phyloP scores from a whole-genome alignment of 192 early-diverging fungal species.

The Coemansia sp. region DNA sequence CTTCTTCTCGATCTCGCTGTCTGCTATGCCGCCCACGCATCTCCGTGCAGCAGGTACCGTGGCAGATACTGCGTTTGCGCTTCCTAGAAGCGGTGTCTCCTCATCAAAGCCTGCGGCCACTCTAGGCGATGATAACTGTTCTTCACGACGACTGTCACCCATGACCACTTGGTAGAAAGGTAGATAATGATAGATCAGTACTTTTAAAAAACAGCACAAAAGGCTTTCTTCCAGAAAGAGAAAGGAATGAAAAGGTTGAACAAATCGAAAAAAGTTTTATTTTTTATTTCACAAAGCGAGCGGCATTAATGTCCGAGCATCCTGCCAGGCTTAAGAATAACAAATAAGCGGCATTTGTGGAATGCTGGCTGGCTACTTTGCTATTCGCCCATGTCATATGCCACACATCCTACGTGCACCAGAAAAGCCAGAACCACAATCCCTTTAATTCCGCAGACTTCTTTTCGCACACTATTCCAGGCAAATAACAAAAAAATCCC shows the following conservation, averaged over 20 bases:
- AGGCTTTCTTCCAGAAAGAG: not conserved
- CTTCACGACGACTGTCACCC: not conserved
- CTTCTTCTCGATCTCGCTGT: slow-evolving; percentile 4
- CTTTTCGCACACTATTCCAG: no score
- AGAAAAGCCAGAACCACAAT: no score
- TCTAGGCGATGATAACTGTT: not conserved
- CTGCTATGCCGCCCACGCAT: not conserved
- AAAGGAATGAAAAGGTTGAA: not conserved
- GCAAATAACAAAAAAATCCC: not conserved
- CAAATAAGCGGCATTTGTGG: no score
- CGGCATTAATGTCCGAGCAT: no score
- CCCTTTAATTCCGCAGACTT: no score
- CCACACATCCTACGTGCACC: no score
- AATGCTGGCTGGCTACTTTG: no score
- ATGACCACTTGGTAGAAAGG: not conserved
- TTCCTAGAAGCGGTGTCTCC: slow-evolving; percentile 12
- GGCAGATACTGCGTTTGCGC: not conserved
- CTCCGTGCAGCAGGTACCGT: not conserved
- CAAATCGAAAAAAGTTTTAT: slow-evolving; percentile 3
- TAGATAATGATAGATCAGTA: not conserved
- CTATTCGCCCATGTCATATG: no score
- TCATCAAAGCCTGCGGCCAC: not conserved
- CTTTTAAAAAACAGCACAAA: not conserved
- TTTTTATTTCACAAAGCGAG: no score
- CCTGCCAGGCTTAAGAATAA: no score